Base-by-base conservation (phyloP, 2,329 filamentous ascomycete species). In the Aspergillus clavatus region DNA sequence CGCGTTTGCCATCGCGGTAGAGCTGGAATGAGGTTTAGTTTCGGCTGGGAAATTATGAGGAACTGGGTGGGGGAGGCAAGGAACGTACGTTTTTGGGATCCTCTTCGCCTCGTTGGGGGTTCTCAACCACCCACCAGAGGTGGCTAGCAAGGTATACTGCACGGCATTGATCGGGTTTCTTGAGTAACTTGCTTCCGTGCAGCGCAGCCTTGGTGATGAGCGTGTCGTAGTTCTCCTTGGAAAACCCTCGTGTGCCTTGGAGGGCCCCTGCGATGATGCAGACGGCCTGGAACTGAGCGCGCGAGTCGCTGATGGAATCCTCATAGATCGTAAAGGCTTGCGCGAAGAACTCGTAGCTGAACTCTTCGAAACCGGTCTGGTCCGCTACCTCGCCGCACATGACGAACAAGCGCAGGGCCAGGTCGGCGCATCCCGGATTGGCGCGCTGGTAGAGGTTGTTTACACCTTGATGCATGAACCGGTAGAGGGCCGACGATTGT, bases 321-420 rank as follows among this genome's bases (percentile, higher is more conserved):
- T 98, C 93, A 63, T 98, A 98, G 7, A 97, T 89, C 0, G 91
- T 97, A 59, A 98, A 98, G 0, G 93, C 91, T 68, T 98, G 93
- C 0, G 93, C 93, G 58, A 96, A 97, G 73, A 94, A 98, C 64
- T 98, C 93, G 66, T 98, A 98, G 8, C 89, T 87, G 33, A 95
- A 89, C 70, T 98, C 93, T 65, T 98, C 91, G 56, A 95, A 94
- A 2, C 86, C 87, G 8, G 83, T 88, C 67, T 93, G 84, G 59
- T 96, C 90, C 8, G 93, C 90, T 24, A 94, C 86, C 71, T 96
- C 90, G 18, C 93, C 93, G 61, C 89, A 94, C 33, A 87, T 83
- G 57, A 93, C 85, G 65, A 97, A 98, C 12, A 97, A 76, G 2
- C 93, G 86, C 39, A 98, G 78, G 1, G 88, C 84, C 16, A 98